These are phyloP conservation scores for Athelia sp. DNA, from an alignment of 1,284 basidiomycete genomes.

Conservation along the genomic window DNA sequence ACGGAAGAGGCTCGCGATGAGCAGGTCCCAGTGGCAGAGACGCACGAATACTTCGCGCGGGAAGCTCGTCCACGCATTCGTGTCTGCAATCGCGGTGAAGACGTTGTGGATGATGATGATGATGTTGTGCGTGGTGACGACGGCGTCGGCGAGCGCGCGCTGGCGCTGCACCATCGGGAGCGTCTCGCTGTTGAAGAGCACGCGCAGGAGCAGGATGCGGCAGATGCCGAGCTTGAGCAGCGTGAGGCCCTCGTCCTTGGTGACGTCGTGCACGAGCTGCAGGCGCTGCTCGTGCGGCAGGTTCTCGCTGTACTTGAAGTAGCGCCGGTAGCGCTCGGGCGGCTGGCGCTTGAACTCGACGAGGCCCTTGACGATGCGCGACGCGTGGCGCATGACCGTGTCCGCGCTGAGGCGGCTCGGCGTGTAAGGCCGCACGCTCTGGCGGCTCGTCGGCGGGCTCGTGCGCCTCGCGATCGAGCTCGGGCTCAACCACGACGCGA, in stretches of 20 bases:
- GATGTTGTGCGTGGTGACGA: constrained; percentile 79
- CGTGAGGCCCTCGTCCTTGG: constrained; percentile 73
- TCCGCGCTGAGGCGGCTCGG: constrained; percentile 64
- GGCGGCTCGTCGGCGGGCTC: constrained; percentile 78
- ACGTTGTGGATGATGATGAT: constrained; percentile 76
- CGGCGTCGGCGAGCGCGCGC: constrained; percentile 71
- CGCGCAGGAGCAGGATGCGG: constrained; percentile 69
- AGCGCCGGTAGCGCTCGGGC: constrained; percentile 64
- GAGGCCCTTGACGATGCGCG: constrained; percentile 71
- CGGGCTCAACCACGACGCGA: constrained; percentile 79
- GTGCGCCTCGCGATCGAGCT: constrained; percentile 76
- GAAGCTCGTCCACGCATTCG: too few species aligned
- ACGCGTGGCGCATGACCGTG: constrained; percentile 67
- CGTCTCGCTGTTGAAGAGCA: constrained; percentile 70
- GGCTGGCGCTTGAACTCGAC: constrained; percentile 58
- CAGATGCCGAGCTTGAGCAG: constrained; percentile 75
- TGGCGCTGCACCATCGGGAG: constrained; percentile 57
- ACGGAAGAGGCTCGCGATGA: too few species aligned
- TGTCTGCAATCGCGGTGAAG: too few species aligned
- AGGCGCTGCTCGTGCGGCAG: constrained; percentile 62
- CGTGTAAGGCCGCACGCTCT: constrained; percentile 74
- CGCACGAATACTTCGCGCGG: too few species aligned
- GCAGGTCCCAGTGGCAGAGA: too few species aligned
- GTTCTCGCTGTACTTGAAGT: constrained; percentile 67
- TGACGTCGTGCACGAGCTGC: constrained; percentile 65